Base-by-base conservation (phyloP, 352 stramenopile genomes). In the Globisporangium canariense region DNA sequence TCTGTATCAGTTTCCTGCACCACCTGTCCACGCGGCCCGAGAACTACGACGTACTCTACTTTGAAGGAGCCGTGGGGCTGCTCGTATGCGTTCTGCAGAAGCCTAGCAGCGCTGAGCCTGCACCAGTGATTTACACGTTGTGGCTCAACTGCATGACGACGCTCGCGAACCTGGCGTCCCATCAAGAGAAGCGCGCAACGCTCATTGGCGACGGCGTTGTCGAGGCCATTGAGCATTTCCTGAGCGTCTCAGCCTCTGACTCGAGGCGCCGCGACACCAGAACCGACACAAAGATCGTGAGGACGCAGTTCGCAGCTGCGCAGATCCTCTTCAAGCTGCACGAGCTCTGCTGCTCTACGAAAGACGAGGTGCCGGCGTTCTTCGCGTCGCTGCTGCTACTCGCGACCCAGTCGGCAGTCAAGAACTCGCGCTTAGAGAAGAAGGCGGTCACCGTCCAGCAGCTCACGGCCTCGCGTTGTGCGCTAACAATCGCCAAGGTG, bases 301-400 rank as follows among this genome's bases (percentile, higher is more conserved):
- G 76, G 50, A 72, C 76, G 1, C 81, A 90, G 67, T 86, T 87
- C 49, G 68, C 71, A 11, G 73, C 74, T 0, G 74, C 79, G 11
- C 75, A 81, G 47, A 80, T 92, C 43, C 66, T 89, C 25, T 83
- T 76, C 64, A 84, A 87, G 61, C 58, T 90, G n/a, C 75, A 90
- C 36, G 67, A 78, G 16, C 68, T 85, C 38, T 88, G 78, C 58
- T 76, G 77, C 59, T 55, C 67, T 38, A 76, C 62, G 16, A 71
- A 70, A 14, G 53, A 70, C 3, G 73, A 83, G n/a, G 58, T 73
- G 2, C 76, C 76, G 5, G 69, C 79, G 36, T 90, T 90, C 60
- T 78, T 85, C 46, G 61, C 76, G 41, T 90, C 79, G 36, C 59
- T 91, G 38, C 54, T 92, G 60, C 68, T 91, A 4, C 58, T 93